Base-by-base conservation (phyloP, 257 asterid genomes). In the Sherardia arvensis region DNA sequence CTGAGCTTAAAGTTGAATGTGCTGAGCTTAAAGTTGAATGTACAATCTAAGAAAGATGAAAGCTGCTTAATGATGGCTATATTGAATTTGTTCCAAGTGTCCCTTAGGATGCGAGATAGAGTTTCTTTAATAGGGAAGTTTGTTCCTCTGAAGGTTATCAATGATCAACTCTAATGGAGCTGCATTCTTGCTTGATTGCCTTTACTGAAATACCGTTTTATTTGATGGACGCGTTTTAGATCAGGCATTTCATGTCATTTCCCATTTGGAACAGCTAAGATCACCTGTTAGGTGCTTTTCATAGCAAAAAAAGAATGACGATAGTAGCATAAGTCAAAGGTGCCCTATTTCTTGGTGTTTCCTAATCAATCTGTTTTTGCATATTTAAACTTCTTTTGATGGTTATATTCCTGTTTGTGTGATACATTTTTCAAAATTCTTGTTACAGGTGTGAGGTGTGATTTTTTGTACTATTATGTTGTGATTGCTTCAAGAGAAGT, bases 381-480 rank as follows among this genome's bases (percentile, higher is more conserved):
- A 1, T 18, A 3, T 47, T 9, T n/a, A 18, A 22, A 38, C 33
- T 45, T 38, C 29, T 63, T 18, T 62, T 2, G 1, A 0, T 17
- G 27, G 21, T n/a, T 45, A 21, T 62, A 30, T 22, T 3, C 54
- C 11, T 48, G 29, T 48, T 63, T 58, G 59, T 18, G 45, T 63
- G 45, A 63, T 63, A 47, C n/a, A 28, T 48, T 63, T 63, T 45
- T 28, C 18, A 47, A 18, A 36, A 12, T 48, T 28, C 38, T 14
- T 43, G 36, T 69, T 36, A 0, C 45, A 69, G 73, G 62, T 61
- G 34, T 33, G 43, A 28, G 25, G 26, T 9, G 33, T 36, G 8
- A 15, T 17, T n/a, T 53, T 11, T 15, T 57, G 4, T 17, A 71
- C 84, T 65, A 84, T 71, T 78, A 76, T 66, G 82, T 66, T 76